These are phyloP conservation scores for Metschnikowia picachoensis DNA, from an alignment of 805 yeast species.

Conservation along the genomic window DNA sequence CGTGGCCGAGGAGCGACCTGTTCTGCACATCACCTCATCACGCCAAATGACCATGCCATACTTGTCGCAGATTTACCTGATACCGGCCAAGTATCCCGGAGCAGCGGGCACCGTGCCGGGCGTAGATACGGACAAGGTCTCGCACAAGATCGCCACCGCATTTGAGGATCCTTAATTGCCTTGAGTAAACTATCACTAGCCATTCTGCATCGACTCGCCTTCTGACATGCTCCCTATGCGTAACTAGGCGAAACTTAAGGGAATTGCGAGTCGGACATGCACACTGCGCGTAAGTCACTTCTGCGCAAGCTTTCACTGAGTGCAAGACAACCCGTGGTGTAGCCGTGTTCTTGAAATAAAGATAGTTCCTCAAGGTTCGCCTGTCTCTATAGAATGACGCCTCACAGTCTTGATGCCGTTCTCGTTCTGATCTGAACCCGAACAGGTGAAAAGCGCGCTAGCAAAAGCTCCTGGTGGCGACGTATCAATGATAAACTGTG, in stretches of 20 bases:
- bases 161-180: constrained; percentile 14
- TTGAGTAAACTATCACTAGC: constrained; percentile 12
- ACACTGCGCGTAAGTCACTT: constrained; percentile 9
- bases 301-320: constrained; percentile 12
- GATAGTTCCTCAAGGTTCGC: constrained; percentile 14
- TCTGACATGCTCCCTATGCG: constrained; percentile 13
- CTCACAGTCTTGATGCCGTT: constrained; percentile 19
- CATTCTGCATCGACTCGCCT: constrained; percentile 8
- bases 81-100: constrained; percentile 28
- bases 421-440: constrained; percentile 18
- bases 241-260: constrained; percentile 15
- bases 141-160: constrained; percentile 25
- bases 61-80: constrained; percentile 46
- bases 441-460: constrained; percentile 17
- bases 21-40: constrained; percentile 59
- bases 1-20: constrained; percentile 46
- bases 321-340: constrained; percentile 16
- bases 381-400: constrained; percentile 16
- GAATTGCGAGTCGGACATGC: constrained; percentile 10
- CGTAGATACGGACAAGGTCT: constrained; percentile 27
- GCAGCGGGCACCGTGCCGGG: constrained; percentile 22
- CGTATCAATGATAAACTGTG: constrained; percentile 14
- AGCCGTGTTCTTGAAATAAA: constrained; percentile 16
- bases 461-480: constrained; percentile 16
- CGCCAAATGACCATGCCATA: constrained; percentile 47